These are phyloP conservation scores for Meyerozyma carpophila DNA, from an alignment of 1,139 yeast species.

Conservation along the genomic window DNA sequence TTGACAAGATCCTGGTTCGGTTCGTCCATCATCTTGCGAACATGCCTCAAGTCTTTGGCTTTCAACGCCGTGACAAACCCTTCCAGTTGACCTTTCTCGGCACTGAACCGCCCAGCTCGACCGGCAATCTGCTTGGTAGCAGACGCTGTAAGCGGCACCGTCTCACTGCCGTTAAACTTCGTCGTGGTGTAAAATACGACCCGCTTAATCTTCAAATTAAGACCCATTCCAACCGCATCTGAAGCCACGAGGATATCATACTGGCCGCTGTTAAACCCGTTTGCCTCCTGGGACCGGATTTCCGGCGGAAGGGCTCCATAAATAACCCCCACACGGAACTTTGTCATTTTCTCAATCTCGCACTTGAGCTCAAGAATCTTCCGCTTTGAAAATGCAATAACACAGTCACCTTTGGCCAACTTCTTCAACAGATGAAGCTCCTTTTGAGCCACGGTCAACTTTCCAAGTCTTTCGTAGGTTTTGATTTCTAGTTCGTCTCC, in stretches of 20 bases:
- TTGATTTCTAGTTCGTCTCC: conserved; percentile 76
- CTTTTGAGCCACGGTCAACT: conserved; percentile 49
- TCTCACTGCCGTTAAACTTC: conserved; percentile 66
- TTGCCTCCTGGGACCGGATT: conserved; percentile 81
- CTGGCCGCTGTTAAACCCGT: conserved; percentile 66
- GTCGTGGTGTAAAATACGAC: conserved; percentile 63
- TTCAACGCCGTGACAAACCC: conserved; percentile 62
- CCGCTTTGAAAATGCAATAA: conserved; percentile 79
- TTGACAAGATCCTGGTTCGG: conserved; percentile 43
- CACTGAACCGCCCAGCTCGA: conserved; percentile 78
- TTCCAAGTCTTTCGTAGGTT: conserved; percentile 70
- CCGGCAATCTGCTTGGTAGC: conserved; percentile 92
- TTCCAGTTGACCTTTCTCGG: conserved; percentile 32
- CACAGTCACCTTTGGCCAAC: conserved; percentile 73
- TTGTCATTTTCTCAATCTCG: conserved; percentile 55
- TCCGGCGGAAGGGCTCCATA: conserved; percentile 98
- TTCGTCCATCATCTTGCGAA: conserved; percentile 40
- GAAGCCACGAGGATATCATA: conserved; percentile 85
- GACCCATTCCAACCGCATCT: conserved; percentile 98
- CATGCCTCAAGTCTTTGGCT: conserved; percentile 34
- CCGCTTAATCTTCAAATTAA: conserved; percentile 77
- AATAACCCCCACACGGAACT: conserved; percentile 75
- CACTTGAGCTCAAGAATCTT: conserved; percentile 63
- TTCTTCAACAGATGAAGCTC: conserved; percentile 26
- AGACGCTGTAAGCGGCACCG: conserved; percentile 49